phyloP scores from a whole-genome alignment of 78 protist species.

The Emiliania huxleyi region DNA sequence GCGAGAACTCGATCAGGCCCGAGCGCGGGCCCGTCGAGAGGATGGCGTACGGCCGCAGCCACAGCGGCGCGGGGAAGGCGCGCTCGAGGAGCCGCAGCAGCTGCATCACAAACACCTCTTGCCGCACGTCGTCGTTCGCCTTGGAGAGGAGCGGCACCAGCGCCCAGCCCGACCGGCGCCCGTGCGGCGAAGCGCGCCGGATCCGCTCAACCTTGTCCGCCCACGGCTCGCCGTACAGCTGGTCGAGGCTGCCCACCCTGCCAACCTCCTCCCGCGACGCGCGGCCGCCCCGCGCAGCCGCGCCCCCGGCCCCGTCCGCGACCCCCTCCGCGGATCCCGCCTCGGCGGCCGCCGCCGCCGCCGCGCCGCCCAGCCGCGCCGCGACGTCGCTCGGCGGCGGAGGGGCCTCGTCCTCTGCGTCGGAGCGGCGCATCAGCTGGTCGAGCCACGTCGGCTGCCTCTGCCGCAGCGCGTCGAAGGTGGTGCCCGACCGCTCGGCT shows the following conservation, averaged over 20 bases:
- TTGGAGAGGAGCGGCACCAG: background rate
- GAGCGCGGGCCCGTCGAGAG: background rate
- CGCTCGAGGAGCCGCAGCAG: background rate
- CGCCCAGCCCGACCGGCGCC: background rate
- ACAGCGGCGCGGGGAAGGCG: background rate
- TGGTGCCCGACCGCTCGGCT: background rate
- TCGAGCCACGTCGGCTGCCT: background rate
- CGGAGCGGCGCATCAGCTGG: background rate
- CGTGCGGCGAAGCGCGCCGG: background rate
- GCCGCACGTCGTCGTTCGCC: conserved; percentile 32
- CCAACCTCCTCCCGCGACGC: background rate
- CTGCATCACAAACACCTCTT: conserved; percentile 16
- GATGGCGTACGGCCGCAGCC: background rate
- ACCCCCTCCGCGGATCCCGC: too few species aligned
- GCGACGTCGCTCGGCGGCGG: background rate
- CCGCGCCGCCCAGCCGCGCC: background rate
- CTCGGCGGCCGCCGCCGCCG: background rate
- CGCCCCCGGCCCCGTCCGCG: background rate
- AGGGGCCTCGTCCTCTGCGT: background rate
- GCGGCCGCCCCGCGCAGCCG: background rate
- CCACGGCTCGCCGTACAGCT: background rate
- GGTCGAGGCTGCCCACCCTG: background rate
- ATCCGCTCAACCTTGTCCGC: background rate
- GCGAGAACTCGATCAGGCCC: background rate
- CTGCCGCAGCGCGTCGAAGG: background rate